Evolutionary conservation across 495 filamentous ascomycete genomes (phyloP), one percentile per base, ranked within the genome.

Genomic region (Stereocaulon alpinum): DNA sequence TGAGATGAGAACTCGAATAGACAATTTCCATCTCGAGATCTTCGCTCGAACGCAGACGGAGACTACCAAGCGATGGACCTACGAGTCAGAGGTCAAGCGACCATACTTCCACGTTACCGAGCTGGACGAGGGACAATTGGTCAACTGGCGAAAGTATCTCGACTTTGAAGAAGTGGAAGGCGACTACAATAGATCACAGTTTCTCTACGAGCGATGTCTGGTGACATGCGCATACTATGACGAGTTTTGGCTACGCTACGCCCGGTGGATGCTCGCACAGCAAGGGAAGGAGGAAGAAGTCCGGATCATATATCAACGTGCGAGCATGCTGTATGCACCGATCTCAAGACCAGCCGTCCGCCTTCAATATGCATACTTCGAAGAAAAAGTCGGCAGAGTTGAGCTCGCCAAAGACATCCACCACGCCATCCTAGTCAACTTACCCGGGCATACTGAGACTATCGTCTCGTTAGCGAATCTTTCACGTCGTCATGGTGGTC

Each of bases 81-180:
- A 88, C 64, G 93, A 99, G 70, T 84, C 90, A 0, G 89, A 92
- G 71, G 86, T 97, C 68, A 97, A 96, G 75, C 84, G 94, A 3
- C 91, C 91, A 0, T 99, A 97, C 68, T 99, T 96, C 79, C 91
- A 96, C 68, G 90, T 96, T 37, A 95, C 87, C 2, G 91, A 95
- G 64, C 76, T 97, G 11, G 91, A 96, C 65, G 85, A 92, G 61
- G 73, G 80, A 6, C 89, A 97, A 68, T 74, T 99, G 17, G 74
- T 74, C n/a, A 96, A 95, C 72, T 99, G 93, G 93, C 78, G 86
- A 56, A 95, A 92, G 66, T 99, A 97, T 68, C 84, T 99, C 18
- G 91, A 97, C 66, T 96, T 95, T 65, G 94, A 99, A 68, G 93
- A 99, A 72, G 72, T 75, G 2, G 88, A 95, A 70, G 87, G 86